Conservation (phyloP, 2,329 filamentous ascomycete species). For the Cercospora sp. region DNA sequence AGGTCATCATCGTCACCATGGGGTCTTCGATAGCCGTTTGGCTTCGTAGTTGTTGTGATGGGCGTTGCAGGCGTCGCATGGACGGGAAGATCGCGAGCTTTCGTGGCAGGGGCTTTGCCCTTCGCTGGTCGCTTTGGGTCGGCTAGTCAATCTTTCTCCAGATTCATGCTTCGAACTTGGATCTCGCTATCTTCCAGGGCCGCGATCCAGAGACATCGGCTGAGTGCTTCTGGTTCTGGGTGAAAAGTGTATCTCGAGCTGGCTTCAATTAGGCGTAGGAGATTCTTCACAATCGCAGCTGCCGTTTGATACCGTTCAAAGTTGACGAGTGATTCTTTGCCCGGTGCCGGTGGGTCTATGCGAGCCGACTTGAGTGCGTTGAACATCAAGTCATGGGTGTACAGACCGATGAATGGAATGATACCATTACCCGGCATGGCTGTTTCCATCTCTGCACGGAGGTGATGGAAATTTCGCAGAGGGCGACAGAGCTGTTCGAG, state of each 20-base stretch:
- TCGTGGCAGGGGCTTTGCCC: neutral
- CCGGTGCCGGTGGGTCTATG: slow-evolving; percentile 53
- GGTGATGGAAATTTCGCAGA: slow-evolving; percentile 72
- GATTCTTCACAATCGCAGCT: slow-evolving; percentile 74
- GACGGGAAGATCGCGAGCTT: neutral
- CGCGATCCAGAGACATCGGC: slow-evolving; percentile 82
- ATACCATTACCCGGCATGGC: slow-evolving; percentile 64
- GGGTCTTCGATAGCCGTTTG: neutral
- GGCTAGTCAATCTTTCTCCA: slow-evolving; percentile 31
- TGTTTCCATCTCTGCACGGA: slow-evolving; percentile 76
- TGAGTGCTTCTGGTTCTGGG: slow-evolving; percentile 73
- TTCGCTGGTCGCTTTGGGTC: neutral
- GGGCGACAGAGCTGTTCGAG: slow-evolving; percentile 74
- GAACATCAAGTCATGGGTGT: slow-evolving; percentile 80
- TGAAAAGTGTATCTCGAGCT: slow-evolving; percentile 73
- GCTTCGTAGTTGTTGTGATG: neutral
- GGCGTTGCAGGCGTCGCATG: neutral
- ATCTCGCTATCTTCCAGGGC: slow-evolving; percentile 77
- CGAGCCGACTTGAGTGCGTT: slow-evolving; percentile 77
- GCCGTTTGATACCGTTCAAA: slow-evolving; percentile 79
- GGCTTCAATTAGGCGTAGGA: slow-evolving; percentile 75
- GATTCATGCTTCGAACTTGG: slow-evolving; percentile 32
- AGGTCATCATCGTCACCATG: slow-evolving; percentile 2
- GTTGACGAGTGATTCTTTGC: slow-evolving; percentile 70
- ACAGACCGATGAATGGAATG: slow-evolving; percentile 78